phyloP scores from a whole-genome alignment of 2,329 filamentous ascomycete genomes.

The Parasarocladium wereldwijsianum region DNA sequence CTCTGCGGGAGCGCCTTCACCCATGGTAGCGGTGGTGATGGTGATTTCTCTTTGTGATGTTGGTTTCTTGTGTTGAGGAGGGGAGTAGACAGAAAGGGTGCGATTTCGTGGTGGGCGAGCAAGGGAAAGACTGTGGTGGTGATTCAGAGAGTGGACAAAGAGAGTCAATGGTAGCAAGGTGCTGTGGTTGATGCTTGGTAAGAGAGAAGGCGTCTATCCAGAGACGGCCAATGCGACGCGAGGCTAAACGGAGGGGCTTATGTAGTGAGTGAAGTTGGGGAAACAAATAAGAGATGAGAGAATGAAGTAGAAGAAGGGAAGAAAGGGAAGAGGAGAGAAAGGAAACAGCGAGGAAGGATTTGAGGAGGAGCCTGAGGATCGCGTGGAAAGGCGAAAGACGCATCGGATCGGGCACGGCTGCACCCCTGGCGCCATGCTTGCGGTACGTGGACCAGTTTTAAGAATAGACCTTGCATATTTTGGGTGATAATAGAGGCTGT shows the following conservation, averaged over 20 bases:
- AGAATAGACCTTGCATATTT: too few species aligned
- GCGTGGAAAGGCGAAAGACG: too few species aligned
- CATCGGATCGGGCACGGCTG: too few species aligned
- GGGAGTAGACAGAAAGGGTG: background rate
- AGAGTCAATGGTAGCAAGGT: background rate
- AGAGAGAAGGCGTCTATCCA: background rate
- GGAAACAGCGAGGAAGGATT: background rate
- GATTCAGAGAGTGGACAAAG: background rate
- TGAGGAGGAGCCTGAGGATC: background rate
- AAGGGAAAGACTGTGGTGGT: background rate
- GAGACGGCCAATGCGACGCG: background rate
- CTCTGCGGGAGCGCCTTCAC: conserved; percentile 1
- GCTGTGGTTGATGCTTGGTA: background rate
- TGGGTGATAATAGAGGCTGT: too few species aligned
- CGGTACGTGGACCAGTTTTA: too few species aligned
- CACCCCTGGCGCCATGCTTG: too few species aligned
- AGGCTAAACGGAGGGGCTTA: background rate
- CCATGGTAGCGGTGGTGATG: conserved; percentile 1
- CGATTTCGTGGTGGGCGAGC: conserved; percentile 2
- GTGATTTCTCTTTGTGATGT: background rate
- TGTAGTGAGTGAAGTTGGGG: background rate
- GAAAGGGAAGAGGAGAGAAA: conserved; percentile 1
- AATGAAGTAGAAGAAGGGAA: conserved; percentile 2
- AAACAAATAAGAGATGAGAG: background rate
- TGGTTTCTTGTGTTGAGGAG: background rate